Base-by-base conservation (phyloP, 305 asterid genomes). In the Galium porrigens region DNA sequence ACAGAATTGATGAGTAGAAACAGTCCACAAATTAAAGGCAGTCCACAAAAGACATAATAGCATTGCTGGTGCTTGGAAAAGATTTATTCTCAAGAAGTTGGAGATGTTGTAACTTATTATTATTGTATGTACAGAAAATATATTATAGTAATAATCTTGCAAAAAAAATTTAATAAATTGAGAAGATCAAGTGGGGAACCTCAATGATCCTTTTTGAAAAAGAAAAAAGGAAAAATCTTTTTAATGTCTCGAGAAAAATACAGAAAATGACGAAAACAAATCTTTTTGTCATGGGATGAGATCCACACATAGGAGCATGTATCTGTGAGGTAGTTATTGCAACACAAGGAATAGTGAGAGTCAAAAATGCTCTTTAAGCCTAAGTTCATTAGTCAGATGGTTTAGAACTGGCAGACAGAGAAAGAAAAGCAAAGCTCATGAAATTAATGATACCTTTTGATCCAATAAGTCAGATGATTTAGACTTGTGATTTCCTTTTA, bases 391-490 rank as follows among this genome's bases (percentile, higher is more conserved):
- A 32, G 34, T 37, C 27, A 7, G 10, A 29, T 9, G 42, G 15
- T 41, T 41, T 41, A 29, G 25, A 58, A 58, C 25, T 44, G 12
- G 49, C 46, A 44, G 20, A 36, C 64, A 59, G 32, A 33, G 33
- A 33, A 20, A 55, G 6, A 42, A 52, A 36, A 62, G 32, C 33
- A 58, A 58, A 48, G 11, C 17, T 41, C 32, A 57, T 46, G 59
- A n/a, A 12, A 78, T 65, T 63, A 41, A 57, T 39, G 39, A 68
- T 81, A 83, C 89, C 86, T 70, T 81, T 46, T 77, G 74, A 48
- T 79, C 88, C 54, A 71, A 63, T 61, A 73, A 70, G 25, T 77
- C 83, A 25, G 83, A 67, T 55, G 83, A 65, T 70, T 73, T 75
- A 3, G 74, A 65, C 64, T 73, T 73, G 48, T 44, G 72, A 32